These are phyloP conservation scores for Coemansia sp. DNA, from an alignment of 192 early-diverging fungal species.

Conservation along the genomic window DNA sequence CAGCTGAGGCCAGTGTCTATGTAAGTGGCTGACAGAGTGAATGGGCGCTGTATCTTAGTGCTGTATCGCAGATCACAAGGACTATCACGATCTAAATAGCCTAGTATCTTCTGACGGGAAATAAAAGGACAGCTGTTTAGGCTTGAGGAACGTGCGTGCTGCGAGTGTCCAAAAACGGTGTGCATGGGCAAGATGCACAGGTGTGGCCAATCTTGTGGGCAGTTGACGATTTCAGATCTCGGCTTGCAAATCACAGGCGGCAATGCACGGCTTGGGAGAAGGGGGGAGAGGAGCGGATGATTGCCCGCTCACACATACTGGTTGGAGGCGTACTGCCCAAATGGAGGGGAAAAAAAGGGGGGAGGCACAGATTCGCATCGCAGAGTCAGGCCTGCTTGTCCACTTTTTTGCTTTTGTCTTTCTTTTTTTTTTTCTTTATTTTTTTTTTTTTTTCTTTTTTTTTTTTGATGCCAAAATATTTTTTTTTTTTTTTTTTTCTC, in stretches of 20 bases:
- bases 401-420: background rate
- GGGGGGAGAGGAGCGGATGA: background rate
- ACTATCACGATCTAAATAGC: background rate
- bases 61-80: constrained; percentile 3
- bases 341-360: background rate
- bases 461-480: constrained; percentile 5
- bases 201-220: background rate
- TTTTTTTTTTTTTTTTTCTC: constrained; percentile 8
- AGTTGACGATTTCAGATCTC: constrained; percentile 5
- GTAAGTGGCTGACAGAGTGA: background rate
- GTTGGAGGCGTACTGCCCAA: background rate
- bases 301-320: background rate
- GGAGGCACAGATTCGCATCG: background rate
- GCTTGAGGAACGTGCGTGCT: background rate
- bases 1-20: background rate
- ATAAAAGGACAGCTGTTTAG: background rate
- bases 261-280: background rate
- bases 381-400: constrained; percentile 4
- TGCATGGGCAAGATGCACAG: background rate
- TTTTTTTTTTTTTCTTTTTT: constrained; percentile 11
- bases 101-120: background rate
- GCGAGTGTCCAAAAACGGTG: background rate
- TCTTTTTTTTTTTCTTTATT: background rate
- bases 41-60: background rate
- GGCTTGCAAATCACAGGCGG: constrained; percentile 3